Conservation (phyloP, 179 eudicot species). For the Nepenthes alata region DNA sequence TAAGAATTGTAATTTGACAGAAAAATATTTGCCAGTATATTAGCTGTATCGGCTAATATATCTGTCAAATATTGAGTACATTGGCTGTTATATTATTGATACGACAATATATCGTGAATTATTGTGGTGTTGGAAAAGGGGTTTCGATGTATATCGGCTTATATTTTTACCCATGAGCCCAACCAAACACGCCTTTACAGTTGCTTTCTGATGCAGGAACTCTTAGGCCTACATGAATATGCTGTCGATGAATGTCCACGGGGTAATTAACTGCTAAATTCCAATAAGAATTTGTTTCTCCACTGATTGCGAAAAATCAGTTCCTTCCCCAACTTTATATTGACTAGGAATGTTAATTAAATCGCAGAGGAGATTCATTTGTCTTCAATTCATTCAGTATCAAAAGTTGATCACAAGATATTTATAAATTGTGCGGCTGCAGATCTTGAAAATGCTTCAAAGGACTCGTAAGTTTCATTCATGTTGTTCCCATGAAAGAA, state of each 20-base stretch:
- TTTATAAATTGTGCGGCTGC: slow-evolving; percentile 26
- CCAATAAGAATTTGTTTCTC: neutral
- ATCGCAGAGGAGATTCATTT: slow-evolving; percentile 25
- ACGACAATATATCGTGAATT: neutral
- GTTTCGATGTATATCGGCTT: neutral
- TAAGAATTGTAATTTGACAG: no score
- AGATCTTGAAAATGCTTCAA: slow-evolving; percentile 21
- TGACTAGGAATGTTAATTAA: slow-evolving; percentile 16
- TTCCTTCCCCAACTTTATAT: neutral
- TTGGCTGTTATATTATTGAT: no score
- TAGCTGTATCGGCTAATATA: no score
- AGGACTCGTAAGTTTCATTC: slow-evolving; percentile 33
- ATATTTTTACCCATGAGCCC: no score
- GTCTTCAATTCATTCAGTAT: slow-evolving; percentile 40
- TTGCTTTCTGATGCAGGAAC: slow-evolving; percentile 28
- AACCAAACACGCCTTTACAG: neutral
- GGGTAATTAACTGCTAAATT: slow-evolving; percentile 16
- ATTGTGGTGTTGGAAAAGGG: neutral
- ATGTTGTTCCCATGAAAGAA: neutral
- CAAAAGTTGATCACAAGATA: slow-evolving; percentile 44
- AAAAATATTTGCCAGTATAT: no score
- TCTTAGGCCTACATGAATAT: slow-evolving; percentile 41
- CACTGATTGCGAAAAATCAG: neutral
- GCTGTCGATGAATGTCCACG: slow-evolving; percentile 18
- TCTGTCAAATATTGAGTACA: no score